These are phyloP conservation scores for Cutaneotrichosporon daszewskae DNA, from an alignment of 1,284 basidiomycete species.

Conservation along the genomic window DNA sequence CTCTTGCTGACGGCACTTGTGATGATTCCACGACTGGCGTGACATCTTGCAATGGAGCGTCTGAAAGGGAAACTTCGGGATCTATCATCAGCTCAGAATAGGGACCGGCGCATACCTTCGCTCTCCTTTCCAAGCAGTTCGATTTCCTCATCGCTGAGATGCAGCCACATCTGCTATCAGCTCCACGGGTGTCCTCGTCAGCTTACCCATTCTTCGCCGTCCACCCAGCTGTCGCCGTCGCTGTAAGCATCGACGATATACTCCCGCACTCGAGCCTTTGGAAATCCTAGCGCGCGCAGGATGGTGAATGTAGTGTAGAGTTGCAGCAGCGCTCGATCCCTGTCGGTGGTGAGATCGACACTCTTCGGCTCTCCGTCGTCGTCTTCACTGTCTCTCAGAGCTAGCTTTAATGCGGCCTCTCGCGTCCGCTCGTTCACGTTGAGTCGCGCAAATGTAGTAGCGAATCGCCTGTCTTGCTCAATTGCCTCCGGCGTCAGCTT, in stretches of 20 bases:
- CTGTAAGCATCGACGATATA: constrained; percentile 48
- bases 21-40: no score
- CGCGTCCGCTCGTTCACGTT: constrained; percentile 60
- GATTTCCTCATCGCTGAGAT: constrained; percentile 64
- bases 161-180: constrained; percentile 61
- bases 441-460: constrained; percentile 61
- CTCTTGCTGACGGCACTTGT: no score
- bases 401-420: constrained; percentile 55
- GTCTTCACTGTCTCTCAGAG: constrained; percentile 17
- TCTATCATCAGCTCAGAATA: no score
- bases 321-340: constrained; percentile 67
- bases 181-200: constrained; percentile 4
- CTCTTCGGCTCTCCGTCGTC: constrained; percentile 17
- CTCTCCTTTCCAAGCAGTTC: constrained; percentile 1
- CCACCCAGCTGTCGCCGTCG: constrained; percentile 68
- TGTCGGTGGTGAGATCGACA: constrained; percentile 18
- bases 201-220: constrained; percentile 86
- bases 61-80: no score
- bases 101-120: no score
- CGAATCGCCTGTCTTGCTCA: constrained; percentile 73
- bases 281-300: constrained; percentile 77
- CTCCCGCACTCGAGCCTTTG: constrained; percentile 53
- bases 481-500: constrained; percentile 52
- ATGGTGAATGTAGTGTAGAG: constrained; percentile 76
- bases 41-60: no score